These are phyloP conservation scores for Fusarium fracticaudum DNA, from an alignment of 2,329 filamentous ascomycete species.

Conservation along the genomic window DNA sequence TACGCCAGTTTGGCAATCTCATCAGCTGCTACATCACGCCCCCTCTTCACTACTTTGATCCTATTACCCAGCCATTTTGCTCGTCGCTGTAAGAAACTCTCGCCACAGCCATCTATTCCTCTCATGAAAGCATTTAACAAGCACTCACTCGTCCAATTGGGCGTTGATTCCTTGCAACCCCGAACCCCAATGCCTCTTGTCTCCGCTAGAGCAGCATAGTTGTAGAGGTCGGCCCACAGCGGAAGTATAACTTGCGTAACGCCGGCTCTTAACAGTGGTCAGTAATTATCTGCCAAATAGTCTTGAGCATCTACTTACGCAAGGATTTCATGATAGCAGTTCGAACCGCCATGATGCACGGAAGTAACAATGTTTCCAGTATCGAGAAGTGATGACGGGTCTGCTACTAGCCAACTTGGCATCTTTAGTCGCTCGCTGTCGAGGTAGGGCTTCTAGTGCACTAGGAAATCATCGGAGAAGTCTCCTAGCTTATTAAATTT, in stretches of 20 bases:
- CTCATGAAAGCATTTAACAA: constrained; percentile 42
- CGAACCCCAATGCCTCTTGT: constrained; percentile 54
- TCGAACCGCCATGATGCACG: constrained; percentile 37
- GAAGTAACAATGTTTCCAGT: constrained; percentile 38
- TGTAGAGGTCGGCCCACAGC: constrained; percentile 57
- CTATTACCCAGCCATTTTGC: background rate
- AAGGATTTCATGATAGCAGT: constrained; percentile 33
- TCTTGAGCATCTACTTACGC: background rate
- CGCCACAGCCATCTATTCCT: background rate
- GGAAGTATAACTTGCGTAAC: constrained; percentile 58
- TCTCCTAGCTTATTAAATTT: constrained; percentile 34
- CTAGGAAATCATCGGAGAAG: constrained; percentile 12
- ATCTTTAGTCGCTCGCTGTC: constrained; percentile 31
- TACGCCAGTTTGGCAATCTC: constrained; percentile 6
- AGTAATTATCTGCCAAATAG: accelerated
- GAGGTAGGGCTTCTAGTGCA: constrained; percentile 14
- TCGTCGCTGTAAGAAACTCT: background rate
- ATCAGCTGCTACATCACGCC: background rate
- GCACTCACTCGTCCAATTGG: constrained; percentile 41
- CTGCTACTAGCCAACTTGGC: constrained; percentile 41
- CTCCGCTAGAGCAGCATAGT: constrained; percentile 55
- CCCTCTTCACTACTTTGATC: background rate
- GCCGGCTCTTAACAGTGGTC: constrained; percentile 43
- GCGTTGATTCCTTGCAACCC: constrained; percentile 49
- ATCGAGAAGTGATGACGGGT: constrained; percentile 47